Evolutionary conservation across 2,329 filamentous ascomycete species (phyloP).

Genomic region (Paecilomyces niveus): DNA sequence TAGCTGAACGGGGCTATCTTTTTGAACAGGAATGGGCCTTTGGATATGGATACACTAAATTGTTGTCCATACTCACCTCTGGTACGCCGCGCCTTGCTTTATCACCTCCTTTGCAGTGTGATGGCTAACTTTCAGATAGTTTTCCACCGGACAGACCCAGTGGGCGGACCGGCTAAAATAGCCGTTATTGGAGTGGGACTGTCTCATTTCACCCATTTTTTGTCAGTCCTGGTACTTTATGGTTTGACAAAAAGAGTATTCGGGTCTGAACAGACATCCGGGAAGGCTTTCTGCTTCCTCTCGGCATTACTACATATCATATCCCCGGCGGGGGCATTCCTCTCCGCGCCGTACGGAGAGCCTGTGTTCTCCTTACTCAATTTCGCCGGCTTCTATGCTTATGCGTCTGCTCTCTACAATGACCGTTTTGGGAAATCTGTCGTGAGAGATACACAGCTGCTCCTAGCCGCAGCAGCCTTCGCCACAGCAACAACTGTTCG

Average conservation of each 20-base stretch:
- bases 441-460: slow-evolving; percentile 41
- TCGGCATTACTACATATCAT: slow-evolving; percentile 71
- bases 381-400: slow-evolving; percentile 65
- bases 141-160: slow-evolving; percentile 13
- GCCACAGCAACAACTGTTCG: slow-evolving; percentile 67
- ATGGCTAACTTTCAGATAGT: slow-evolving; percentile 14
- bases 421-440: slow-evolving; percentile 17
- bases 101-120: slow-evolving; percentile 1
- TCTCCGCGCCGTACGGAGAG: slow-evolving; percentile 81
- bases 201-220: slow-evolving; percentile 67
- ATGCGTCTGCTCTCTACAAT: slow-evolving; percentile 44
- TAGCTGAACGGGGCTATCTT: slow-evolving; percentile 47
- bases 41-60: slow-evolving; percentile 50
- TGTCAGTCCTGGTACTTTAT: slow-evolving; percentile 68
- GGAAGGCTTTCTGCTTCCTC: slow-evolving; percentile 43
- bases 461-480: slow-evolving; percentile 62
- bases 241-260: slow-evolving; percentile 55
- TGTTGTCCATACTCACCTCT: slow-evolving; percentile 31
- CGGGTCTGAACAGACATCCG: slow-evolving; percentile 20
- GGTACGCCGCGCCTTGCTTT: slow-evolving; percentile 16
- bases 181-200: slow-evolving; percentile 56
- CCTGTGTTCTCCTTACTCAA: slow-evolving; percentile 70
- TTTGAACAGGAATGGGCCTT: slow-evolving; percentile 64
- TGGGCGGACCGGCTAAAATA: slow-evolving; percentile 14
- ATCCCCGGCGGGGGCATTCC: slow-evolving; percentile 81